Base-by-base conservation (phyloP, 2,329 filamentous ascomycete species). In the Pseudopyrenochaeta lycopersici region DNA sequence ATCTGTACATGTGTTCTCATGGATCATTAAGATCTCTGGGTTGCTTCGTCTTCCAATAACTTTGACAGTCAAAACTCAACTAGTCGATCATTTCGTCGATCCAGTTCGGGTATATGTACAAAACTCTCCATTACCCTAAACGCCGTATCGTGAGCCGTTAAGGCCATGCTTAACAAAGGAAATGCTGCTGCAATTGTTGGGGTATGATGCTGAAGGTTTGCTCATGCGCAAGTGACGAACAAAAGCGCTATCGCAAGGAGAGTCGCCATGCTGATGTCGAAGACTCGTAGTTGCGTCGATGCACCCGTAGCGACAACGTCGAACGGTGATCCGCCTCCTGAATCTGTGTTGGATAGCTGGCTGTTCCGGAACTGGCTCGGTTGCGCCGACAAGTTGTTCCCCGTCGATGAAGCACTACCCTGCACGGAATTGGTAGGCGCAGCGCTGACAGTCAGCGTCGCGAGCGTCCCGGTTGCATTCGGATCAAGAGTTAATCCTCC, bases 321-420 rank as follows among this genome's bases (percentile, higher is more conserved):
- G 53, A 81, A 81, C 4, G 78, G 79, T 46, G 76, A 79, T n/a
- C 79, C 79, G 14, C 78, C 78, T 17, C 78, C 77, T 11, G 73
- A 76, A 21, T 73, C 69, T 17, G 68, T 58, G 44, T 70, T 75
- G 9, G 69, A 70, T 15, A 72, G 68, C 50, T 77, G 71, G 14
- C 62, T 60, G 30, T 63, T 72, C 7, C 64, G 52, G n/a, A 62
- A 60, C 49, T 32, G 56, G 47, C 32, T 60, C 33, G 46, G 59
- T 46, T 47, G 47, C 59, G 46, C 57, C 52, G 36, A 39, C 14
- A 36, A 32, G 32, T 50, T 48, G 48, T 4, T 40, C 9, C 7
- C 38, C 7, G 29, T 21, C 11, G 46, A 23, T 17, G 35, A 43
- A 33, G 55, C 35, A 3, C n/a, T n/a, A n/a, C 23, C 23, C 23